These are phyloP conservation scores for Brassica cretica DNA, from an alignment of 345 rosid genomes.

Conservation along the genomic window DNA sequence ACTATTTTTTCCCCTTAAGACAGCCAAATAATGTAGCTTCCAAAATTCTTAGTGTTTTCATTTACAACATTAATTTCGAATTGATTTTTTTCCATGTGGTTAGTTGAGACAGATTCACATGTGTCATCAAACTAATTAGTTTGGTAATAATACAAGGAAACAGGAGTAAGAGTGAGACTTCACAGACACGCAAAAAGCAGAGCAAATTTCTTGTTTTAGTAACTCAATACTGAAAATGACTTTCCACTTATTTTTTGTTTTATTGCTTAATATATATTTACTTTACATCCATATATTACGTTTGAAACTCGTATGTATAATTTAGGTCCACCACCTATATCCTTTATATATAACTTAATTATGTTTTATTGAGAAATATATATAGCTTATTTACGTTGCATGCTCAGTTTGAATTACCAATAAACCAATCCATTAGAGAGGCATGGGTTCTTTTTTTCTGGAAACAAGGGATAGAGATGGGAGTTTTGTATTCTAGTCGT, in stretches of 20 bases:
- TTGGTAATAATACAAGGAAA: conserved; percentile 15
- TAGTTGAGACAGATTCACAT: conserved; percentile 15
- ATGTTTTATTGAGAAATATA: background rate
- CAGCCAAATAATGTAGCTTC: conserved; percentile 12
- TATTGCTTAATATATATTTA: background rate
- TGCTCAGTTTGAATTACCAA: background rate
- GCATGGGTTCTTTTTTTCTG: background rate
- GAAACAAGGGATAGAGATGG: background rate
- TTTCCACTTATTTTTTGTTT: background rate
- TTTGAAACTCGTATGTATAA: background rate
- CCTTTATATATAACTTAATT: background rate
- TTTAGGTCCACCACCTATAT: background rate
- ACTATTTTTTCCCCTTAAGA: background rate
- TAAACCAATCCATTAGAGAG: background rate
- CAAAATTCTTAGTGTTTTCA: background rate
- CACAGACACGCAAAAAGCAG: conserved; percentile 26
- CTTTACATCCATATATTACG: background rate
- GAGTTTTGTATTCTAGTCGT: background rate
- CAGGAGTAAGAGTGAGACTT: conserved; percentile 19
- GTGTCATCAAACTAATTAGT: conserved; percentile 2
- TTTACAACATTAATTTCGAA: background rate
- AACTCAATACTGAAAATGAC: conserved; percentile 2
- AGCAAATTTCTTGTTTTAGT: conserved; percentile 31
- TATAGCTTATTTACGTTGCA: background rate
- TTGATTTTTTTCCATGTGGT: conserved; percentile 16